A percentile compares a stretch with the other conserved stretches of the same genome.
Conservation (phyloP, 2,329 filamentous ascomycete species). For the Cladosporium phlei region DNA sequence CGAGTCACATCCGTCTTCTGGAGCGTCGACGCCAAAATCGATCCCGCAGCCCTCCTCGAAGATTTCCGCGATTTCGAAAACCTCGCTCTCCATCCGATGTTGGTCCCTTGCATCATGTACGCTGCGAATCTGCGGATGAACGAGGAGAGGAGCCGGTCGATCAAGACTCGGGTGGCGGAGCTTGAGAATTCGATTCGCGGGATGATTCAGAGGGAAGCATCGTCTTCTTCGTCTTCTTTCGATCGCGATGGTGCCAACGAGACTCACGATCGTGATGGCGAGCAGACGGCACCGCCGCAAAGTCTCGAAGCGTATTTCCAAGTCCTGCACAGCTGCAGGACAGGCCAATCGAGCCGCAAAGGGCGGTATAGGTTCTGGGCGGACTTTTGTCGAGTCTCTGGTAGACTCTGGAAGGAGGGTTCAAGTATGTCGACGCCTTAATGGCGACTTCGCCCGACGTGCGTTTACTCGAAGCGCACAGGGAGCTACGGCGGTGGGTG, state of each 20-base stretch:
- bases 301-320: conserved; percentile 12
- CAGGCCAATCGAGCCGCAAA: conserved; percentile 18
- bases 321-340: conserved; percentile 17
- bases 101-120: conserved; percentile 22
- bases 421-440: conserved; percentile 13
- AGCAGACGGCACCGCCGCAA: no score
- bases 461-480: conserved; percentile 5
- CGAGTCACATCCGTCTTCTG: conserved; percentile 16
- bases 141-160: conserved; percentile 13
- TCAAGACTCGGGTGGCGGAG: conserved; percentile 15
- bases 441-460: background rate
- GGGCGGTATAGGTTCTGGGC: conserved; percentile 20
- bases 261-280: no score
- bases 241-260: background rate
- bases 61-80: conserved; percentile 14
- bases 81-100: conserved; percentile 18
- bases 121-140: conserved; percentile 12
- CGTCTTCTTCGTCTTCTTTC: background rate
- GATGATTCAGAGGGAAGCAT: conserved; percentile 9
- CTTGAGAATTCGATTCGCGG: conserved; percentile 15
- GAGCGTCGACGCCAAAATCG: conserved; percentile 16
- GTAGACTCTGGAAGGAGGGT: conserved; percentile 15
- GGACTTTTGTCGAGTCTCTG: conserved; percentile 14
- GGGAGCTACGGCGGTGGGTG: conserved; percentile 16
- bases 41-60: conserved; percentile 9